phyloP scores from a whole-genome alignment of 1,139 yeast genomes.

The Kodamaea anthophila region DNA sequence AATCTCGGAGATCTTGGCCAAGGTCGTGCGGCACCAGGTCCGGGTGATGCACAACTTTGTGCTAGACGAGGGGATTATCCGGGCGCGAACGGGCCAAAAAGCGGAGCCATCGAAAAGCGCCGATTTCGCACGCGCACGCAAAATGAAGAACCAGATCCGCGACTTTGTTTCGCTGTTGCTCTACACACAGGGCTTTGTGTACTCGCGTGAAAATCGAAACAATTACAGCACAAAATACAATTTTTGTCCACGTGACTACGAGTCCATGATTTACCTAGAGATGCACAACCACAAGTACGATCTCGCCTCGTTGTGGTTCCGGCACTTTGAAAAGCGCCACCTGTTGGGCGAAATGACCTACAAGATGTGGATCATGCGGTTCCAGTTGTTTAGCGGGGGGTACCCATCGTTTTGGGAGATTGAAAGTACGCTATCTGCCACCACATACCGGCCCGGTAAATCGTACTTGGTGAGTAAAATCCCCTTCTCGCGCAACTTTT shows the following conservation, averaged over 20 bases:
- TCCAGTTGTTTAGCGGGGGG: slow-evolving; percentile 32
- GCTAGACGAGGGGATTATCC: slow-evolving; percentile 8
- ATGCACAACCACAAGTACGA: slow-evolving; percentile 30
- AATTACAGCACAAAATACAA: slow-evolving; percentile 17
- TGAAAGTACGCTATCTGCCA: slow-evolving; percentile 16
- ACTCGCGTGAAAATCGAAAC: slow-evolving; percentile 15
- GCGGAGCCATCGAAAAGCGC: slow-evolving; percentile 7
- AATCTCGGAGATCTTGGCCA: slow-evolving; percentile 20
- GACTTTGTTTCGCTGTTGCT: slow-evolving; percentile 23
- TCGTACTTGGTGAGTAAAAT: slow-evolving; percentile 15
- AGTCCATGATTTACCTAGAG: slow-evolving; percentile 34
- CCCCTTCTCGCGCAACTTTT: slow-evolving; percentile 19
- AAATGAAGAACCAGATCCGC: slow-evolving; percentile 19
- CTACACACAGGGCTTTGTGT: slow-evolving; percentile 19
- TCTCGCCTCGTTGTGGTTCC: slow-evolving; percentile 38
- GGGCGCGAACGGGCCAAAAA: slow-evolving; percentile 8
- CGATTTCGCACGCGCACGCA: slow-evolving; percentile 9
- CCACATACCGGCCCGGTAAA: slow-evolving; percentile 16
- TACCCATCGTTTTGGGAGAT: slow-evolving; percentile 27
- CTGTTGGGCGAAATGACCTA: slow-evolving; percentile 22
- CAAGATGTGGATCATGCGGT: slow-evolving; percentile 30
- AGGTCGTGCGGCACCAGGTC: slow-evolving; percentile 20
- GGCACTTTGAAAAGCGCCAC: slow-evolving; percentile 23
- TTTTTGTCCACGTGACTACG: slow-evolving; percentile 28
- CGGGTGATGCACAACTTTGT: slow-evolving; percentile 10